phyloP scores from a whole-genome alignment of 345 rosid species.

The Populus pruinosa region DNA sequence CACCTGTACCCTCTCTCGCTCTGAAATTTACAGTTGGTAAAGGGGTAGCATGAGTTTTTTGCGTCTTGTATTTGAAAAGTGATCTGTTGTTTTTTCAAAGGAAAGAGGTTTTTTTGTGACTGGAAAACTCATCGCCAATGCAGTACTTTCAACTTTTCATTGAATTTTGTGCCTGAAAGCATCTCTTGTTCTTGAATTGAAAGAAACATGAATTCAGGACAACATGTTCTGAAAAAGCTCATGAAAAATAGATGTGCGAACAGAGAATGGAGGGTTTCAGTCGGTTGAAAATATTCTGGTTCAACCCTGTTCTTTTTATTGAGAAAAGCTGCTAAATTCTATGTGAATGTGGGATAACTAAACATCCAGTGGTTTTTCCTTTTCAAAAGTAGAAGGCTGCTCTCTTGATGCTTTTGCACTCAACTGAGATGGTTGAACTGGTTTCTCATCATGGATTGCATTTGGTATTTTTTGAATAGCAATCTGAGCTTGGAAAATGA shows the following conservation, averaged over 20 bases:
- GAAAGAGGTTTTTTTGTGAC: background rate
- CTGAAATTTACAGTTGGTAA: background rate
- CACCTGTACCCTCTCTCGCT: background rate
- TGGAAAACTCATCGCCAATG: background rate
- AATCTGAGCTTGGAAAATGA: background rate
- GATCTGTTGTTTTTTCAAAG: background rate
- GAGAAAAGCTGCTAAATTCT: background rate
- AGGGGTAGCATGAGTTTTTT: background rate
- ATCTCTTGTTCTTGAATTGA: background rate
- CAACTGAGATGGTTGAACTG: background rate
- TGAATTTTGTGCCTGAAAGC: background rate
- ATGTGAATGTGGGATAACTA: background rate
- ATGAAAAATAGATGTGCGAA: background rate
- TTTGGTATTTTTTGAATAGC: no score
- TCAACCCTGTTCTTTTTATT: no score
- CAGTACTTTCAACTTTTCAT: background rate
- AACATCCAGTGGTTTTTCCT: background rate
- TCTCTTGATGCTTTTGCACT: background rate
- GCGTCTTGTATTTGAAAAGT: background rate
- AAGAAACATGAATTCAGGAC: background rate
- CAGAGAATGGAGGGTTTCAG: background rate
- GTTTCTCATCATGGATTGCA: background rate
- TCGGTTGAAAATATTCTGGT: background rate
- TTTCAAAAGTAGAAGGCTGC: background rate
- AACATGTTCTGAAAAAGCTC: background rate